A percentile compares a stretch with the other conserved stretches of the same genome.
These are phyloP conservation scores for Yamadazyma buinensis DNA, from an alignment of 1,139 yeast species.

Conservation along the genomic window DNA sequence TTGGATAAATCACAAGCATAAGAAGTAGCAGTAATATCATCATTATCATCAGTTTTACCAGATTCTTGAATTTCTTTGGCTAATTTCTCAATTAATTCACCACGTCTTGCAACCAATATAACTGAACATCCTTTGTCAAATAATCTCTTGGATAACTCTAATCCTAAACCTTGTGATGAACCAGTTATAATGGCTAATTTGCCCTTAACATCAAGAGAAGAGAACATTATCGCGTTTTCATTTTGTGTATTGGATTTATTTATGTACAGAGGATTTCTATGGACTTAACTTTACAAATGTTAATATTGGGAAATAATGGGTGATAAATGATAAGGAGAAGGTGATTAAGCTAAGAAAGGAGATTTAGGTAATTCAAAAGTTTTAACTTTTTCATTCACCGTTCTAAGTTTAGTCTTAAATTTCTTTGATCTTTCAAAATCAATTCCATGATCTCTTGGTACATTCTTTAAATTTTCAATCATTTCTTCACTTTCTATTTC, in stretches of 20 bases:
- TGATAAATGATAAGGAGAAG: too few species aligned
- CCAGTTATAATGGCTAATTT: slow-evolving; percentile 82
- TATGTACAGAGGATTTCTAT: too few species aligned
- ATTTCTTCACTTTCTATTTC: slow-evolving; percentile 22
- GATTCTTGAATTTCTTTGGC: slow-evolving; percentile 2
- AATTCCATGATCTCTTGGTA: slow-evolving; percentile 28
- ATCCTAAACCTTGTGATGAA: slow-evolving; percentile 94
- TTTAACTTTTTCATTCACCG: slow-evolving; percentile 7
- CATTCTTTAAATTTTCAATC: slow-evolving; percentile 28
- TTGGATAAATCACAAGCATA: slow-evolving; percentile 65
- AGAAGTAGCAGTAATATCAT: neutral
- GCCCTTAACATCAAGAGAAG: slow-evolving; percentile 33
- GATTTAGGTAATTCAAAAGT: slow-evolving; percentile 29
- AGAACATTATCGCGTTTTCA: slow-evolving; percentile 22
- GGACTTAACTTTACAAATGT: too few species aligned
- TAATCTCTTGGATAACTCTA: slow-evolving; percentile 63
- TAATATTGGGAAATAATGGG: too few species aligned
- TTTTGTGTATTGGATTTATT: slow-evolving; percentile 4
- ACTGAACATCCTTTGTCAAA: slow-evolving; percentile 60
- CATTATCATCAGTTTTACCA: neutral
- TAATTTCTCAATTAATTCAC: slow-evolving; percentile 24
- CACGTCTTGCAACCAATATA: slow-evolving; percentile 73
- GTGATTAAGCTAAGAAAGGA: slow-evolving; percentile 20
- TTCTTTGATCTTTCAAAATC: slow-evolving; percentile 33
- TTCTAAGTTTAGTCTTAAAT: slow-evolving; percentile 31